Conservation (phyloP, 805 yeast genomes). For the Wickerhamiella azyma region DNA sequence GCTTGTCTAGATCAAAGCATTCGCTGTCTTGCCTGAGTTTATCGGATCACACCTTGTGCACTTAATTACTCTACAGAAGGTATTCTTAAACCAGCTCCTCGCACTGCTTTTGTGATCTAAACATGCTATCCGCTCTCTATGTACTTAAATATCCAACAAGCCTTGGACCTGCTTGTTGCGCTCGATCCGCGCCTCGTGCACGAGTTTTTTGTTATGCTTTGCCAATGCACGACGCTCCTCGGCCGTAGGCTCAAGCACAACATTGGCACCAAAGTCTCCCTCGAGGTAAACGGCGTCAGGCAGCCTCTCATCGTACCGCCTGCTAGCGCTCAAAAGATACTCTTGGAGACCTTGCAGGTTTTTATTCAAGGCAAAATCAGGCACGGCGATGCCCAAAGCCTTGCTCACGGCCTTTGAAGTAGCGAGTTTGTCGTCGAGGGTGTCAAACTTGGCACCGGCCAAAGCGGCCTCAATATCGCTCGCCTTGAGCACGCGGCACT, state of each 20-base stretch:
- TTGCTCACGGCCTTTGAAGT: slow-evolving; percentile 36
- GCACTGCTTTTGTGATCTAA: too few species aligned
- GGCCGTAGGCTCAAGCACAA: slow-evolving; percentile 33
- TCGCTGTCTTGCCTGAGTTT: too few species aligned
- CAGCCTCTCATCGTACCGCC: slow-evolving; percentile 44
- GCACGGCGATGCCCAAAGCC: slow-evolving; percentile 37
- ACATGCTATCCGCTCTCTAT: too few species aligned
- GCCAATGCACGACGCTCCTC: slow-evolving; percentile 35
- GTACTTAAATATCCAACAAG: not conserved
- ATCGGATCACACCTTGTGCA: too few species aligned
- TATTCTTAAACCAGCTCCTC: too few species aligned
- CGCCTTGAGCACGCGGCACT: slow-evolving; percentile 14
- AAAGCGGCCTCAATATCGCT: slow-evolving; percentile 13
- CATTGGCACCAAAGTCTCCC: slow-evolving; percentile 44
- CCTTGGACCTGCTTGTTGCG: not conserved
- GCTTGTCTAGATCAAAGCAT: too few species aligned
- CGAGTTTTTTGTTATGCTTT: slow-evolving; percentile 34
- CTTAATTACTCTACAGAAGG: too few species aligned
- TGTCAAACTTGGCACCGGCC: slow-evolving; percentile 17
- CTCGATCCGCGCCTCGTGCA: slow-evolving; percentile 30
- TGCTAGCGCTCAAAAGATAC: slow-evolving; percentile 30
- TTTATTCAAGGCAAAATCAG: slow-evolving; percentile 38
- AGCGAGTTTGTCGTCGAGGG: slow-evolving; percentile 37
- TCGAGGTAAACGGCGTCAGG: slow-evolving; percentile 62
- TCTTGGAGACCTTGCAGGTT: slow-evolving; percentile 29